These are phyloP conservation scores for Umbelopsis vinacea DNA, from an alignment of 192 early-diverging fungal genomes.

Conservation along the genomic window DNA sequence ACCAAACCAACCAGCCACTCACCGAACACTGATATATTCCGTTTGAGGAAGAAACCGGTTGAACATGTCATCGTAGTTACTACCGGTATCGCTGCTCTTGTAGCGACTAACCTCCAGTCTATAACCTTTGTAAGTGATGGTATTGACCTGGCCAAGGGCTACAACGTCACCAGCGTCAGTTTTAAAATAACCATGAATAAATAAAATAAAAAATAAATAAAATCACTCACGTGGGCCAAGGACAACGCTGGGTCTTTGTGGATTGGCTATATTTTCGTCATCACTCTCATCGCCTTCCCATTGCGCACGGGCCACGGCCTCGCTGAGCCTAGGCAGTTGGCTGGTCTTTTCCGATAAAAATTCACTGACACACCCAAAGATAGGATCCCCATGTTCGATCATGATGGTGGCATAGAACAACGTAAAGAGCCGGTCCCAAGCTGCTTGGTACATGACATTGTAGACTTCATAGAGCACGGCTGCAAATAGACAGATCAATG, in stretches of 20 bases:
- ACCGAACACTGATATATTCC: conserved; percentile 13
- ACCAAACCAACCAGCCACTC: neutral
- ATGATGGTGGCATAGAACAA: conserved; percentile 26
- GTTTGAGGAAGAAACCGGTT: conserved; percentile 3
- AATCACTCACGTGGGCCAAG: conserved; percentile 30
- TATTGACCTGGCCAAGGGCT: conserved; percentile 11
- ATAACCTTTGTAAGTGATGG: conserved; percentile 25
- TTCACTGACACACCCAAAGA: conserved; percentile 14
- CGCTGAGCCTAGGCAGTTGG: conserved; percentile 4
- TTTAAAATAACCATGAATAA: neutral
- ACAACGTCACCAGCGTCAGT: neutral
- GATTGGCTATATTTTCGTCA: neutral
- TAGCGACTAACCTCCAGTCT: conserved; percentile 2
- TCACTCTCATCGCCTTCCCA: neutral
- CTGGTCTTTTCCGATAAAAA: neutral
- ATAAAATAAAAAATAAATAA: neutral
- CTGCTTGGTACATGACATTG: neutral
- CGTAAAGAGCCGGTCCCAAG: neutral
- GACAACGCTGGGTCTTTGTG: conserved; percentile 13
- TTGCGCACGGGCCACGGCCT: conserved; percentile 13
- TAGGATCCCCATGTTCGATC: conserved; percentile 20
- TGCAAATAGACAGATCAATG: neutral
- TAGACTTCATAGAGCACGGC: conserved; percentile 15
- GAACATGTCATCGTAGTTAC: neutral
- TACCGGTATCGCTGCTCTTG: neutral